Percentiles rank a stretch among this genome's conserved stretches.
phyloP scores from a whole-genome alignment of 345 rosid species.

The Eucalyptus brandiana region DNA sequence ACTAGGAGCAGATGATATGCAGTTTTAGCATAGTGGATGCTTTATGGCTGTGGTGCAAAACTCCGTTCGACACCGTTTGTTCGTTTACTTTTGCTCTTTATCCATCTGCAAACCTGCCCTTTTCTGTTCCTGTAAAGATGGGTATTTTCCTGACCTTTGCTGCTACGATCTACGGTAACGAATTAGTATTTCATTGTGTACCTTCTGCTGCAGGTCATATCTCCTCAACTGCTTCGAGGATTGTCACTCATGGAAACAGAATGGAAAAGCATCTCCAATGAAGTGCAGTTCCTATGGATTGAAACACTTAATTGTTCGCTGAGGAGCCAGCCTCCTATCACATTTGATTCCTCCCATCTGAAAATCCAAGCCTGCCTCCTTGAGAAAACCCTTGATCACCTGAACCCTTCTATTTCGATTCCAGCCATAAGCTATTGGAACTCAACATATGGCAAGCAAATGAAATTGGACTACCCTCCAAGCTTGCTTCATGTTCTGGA shows the following conservation, averaged over 20 bases:
- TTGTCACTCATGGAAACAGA: constrained; percentile 9
- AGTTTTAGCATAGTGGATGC: not conserved
- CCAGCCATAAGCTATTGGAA: constrained; percentile 35
- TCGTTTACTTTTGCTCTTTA: not conserved
- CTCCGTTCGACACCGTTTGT: not conserved
- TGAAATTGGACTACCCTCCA: constrained; percentile 28
- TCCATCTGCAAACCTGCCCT: not conserved
- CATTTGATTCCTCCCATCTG: constrained; percentile 29
- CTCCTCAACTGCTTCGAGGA: constrained; percentile 22
- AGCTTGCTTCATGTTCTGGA: constrained; percentile 28
- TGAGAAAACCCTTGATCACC: constrained; percentile 30
- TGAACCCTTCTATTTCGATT: constrained; percentile 14
- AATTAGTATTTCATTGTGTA: not conserved
- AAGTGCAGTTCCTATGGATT: constrained; percentile 23
- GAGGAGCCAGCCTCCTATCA: constrained; percentile 27
- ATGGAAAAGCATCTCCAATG: constrained; percentile 7
- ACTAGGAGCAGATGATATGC: not conserved
- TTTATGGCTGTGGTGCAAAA: not conserved
- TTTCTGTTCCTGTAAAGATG: not conserved
- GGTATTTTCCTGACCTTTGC: not conserved
- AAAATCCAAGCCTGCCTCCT: constrained; percentile 33
- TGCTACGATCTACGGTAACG: not conserved
- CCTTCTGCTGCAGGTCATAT: constrained; percentile 14
- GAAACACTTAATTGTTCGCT: constrained; percentile 22
- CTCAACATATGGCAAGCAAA: constrained; percentile 25